These are phyloP conservation scores for Xylariaceae sp. DNA, from an alignment of 2,329 filamentous ascomycete genomes.

Conservation along the genomic window DNA sequence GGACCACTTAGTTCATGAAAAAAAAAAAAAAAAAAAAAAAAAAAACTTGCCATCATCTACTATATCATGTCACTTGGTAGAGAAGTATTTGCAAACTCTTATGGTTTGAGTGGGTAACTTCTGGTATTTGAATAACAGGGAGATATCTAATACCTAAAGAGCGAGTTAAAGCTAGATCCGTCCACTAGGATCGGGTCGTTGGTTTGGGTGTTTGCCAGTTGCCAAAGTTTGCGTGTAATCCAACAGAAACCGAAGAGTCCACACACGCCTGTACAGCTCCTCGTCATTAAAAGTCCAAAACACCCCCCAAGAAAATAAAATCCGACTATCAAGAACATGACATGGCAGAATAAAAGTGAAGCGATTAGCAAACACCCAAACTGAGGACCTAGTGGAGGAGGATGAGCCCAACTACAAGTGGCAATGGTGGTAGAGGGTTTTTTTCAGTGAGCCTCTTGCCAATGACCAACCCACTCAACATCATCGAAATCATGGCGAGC, in stretches of 20 bases:
- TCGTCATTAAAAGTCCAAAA: slow-evolving; percentile 22
- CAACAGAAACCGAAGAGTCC: slow-evolving; percentile 27
- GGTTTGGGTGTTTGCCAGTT: slow-evolving; percentile 27
- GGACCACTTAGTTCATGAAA: no score
- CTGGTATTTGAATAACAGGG: slow-evolving; percentile 50
- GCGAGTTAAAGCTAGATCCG: slow-evolving; percentile 49
- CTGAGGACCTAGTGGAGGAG: slow-evolving; percentile 24
- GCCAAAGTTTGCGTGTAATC: slow-evolving; percentile 32
- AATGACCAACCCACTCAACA: slow-evolving; percentile 93
- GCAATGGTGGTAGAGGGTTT: slow-evolving; percentile 33
- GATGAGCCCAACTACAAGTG: slow-evolving; percentile 59
- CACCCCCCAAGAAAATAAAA: slow-evolving; percentile 22
- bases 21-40: no score
- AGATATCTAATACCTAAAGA: slow-evolving; percentile 62
- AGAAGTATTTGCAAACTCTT: slow-evolving; percentile 2
- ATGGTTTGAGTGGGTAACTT: slow-evolving; percentile 58
- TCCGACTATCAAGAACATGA: slow-evolving; percentile 29
- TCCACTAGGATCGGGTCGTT: slow-evolving; percentile 21
- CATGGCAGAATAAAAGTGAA: slow-evolving; percentile 28
- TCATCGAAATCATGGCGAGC: slow-evolving; percentile 66
- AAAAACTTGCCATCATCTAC: no score
- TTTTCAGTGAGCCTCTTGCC: slow-evolving; percentile 58
- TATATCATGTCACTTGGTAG: no score
- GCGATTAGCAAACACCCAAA: slow-evolving; percentile 26
- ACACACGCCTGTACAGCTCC: slow-evolving; percentile 19